These are phyloP conservation scores for Globisporangium irregulare DNA, from an alignment of 352 stramenopile species.

Conservation along the genomic window DNA sequence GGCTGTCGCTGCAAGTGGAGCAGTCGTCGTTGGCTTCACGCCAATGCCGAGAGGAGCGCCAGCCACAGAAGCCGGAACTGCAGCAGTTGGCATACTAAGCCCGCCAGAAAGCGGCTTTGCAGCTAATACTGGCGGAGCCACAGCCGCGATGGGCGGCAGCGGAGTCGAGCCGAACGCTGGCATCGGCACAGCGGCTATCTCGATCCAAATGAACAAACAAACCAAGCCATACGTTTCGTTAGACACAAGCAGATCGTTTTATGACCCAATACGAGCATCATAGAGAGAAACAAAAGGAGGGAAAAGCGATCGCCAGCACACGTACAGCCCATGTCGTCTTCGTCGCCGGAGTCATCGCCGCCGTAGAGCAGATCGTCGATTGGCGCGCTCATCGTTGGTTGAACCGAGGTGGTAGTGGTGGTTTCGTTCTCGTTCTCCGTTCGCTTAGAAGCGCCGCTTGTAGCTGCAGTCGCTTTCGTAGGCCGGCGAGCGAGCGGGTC, in stretches of 20 bases:
- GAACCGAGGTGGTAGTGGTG: conserved; percentile 3
- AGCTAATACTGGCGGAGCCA: conserved; percentile 7
- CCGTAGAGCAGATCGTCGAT: conserved; percentile 84
- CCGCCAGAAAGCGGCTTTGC: background rate
- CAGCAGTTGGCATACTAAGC: conserved; percentile 17
- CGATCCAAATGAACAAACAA: background rate
- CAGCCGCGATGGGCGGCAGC: conserved; percentile 11
- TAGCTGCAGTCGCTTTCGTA: background rate
- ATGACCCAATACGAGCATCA: background rate
- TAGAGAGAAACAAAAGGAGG: background rate
- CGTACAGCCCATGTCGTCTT: conserved; percentile 69
- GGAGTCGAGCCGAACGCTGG: conserved; percentile 33
- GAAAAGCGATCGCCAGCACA: conserved; percentile 1
- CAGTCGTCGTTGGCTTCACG: conserved; percentile 7
- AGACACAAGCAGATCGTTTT: background rate
- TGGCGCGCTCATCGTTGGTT: conserved; percentile 63
- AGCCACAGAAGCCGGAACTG: background rate
- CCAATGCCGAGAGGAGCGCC: conserved; percentile 11
- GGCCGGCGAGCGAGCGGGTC: background rate
- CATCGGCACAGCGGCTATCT: conserved; percentile 22
- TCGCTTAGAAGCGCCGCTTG: background rate
- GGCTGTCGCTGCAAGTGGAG: background rate
- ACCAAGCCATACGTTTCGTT: background rate
- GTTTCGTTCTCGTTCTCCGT: conserved; percentile 5
- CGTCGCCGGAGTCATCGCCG: conserved; percentile 78